A percentile compares a stretch with the other conserved stretches of the same genome.
Evolutionary conservation across 2,329 filamentous ascomycete genomes (phyloP).

Genomic region (Aphanocladium album): DNA sequence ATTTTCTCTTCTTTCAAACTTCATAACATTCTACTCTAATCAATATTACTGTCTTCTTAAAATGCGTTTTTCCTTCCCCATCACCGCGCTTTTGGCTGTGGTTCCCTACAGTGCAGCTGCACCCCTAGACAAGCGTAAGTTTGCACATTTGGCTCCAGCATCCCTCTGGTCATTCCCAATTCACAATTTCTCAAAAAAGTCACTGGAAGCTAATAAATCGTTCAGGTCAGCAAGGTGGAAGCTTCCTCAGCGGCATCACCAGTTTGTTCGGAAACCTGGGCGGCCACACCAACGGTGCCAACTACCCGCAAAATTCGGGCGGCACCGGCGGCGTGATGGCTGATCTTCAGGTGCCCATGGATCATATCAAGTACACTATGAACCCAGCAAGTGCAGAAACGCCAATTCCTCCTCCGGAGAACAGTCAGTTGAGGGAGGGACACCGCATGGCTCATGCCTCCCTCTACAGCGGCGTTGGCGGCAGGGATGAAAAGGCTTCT

Average conservation of each 20-base stretch:
- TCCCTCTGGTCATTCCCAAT: too few relatives aligned
- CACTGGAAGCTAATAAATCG: too few relatives aligned
- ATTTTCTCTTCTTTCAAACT: not conserved
- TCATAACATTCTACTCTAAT: not conserved
- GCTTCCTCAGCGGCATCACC: not conserved
- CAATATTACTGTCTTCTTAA: not conserved
- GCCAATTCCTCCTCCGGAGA: not conserved
- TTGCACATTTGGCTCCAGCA: too few relatives aligned
- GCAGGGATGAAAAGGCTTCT: not conserved
- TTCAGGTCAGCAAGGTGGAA: slow-evolving; percentile 1
- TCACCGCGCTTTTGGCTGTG: not conserved
- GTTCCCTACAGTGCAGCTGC: not conserved
- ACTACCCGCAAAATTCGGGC: not conserved
- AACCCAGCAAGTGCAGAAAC: slow-evolving; percentile 1
- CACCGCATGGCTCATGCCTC: slow-evolving; percentile 5
- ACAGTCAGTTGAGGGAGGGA: slow-evolving; percentile 10
- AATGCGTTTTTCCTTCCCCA: slow-evolving; percentile 1
- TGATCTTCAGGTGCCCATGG: not conserved
- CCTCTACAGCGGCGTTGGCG: not conserved
- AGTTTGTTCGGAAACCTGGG: slow-evolving; percentile 8
- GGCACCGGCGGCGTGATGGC: slow-evolving; percentile 1
- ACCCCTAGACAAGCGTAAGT: slow-evolving; percentile 8
- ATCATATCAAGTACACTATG: slow-evolving; percentile 5
- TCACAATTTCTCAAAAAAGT: not conserved
- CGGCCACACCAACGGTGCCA: slow-evolving; percentile 3